phyloP scores from a whole-genome alignment of 352 stramenopile genomes.

The Phytophthora multivora region DNA sequence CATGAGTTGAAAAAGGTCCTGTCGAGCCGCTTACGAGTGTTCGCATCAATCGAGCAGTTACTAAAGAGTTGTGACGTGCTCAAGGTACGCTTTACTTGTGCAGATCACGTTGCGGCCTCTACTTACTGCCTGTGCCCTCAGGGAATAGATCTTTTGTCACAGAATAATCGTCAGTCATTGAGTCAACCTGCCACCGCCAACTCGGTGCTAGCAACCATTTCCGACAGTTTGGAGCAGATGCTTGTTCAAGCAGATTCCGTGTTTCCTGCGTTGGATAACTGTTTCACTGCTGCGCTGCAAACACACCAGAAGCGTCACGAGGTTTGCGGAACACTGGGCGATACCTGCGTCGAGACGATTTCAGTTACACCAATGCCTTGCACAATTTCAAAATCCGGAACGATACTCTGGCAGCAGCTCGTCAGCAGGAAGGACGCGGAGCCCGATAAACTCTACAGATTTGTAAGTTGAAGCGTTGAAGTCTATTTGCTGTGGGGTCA shows the following conservation, averaged over 20 bases:
- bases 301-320: background rate
- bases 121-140: background rate
- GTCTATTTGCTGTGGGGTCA: background rate
- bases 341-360: constrained; percentile 15
- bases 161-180: background rate
- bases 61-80: background rate
- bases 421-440: constrained; percentile 10
- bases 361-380: constrained; percentile 17
- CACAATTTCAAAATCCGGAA: constrained; percentile 1
- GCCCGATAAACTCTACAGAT: constrained; percentile 15
- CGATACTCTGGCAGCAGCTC: constrained; percentile 14
- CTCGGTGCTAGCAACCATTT: background rate
- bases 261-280: background rate
- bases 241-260: background rate
- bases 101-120: background rate
- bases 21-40: background rate
- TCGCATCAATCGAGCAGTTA: background rate
- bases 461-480: constrained; percentile 4
- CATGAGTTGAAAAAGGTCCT: constrained; percentile 12
- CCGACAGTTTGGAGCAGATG: background rate
- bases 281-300: background rate
- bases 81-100: background rate
- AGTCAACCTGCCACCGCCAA: background rate
- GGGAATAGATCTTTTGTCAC: background rate
- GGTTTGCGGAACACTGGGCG: background rate